Evolutionary conservation across 1,284 basidiomycete genomes (phyloP), one percentile per base, ranked within the genome.

Genomic region (Vanrija sp.): DNA sequence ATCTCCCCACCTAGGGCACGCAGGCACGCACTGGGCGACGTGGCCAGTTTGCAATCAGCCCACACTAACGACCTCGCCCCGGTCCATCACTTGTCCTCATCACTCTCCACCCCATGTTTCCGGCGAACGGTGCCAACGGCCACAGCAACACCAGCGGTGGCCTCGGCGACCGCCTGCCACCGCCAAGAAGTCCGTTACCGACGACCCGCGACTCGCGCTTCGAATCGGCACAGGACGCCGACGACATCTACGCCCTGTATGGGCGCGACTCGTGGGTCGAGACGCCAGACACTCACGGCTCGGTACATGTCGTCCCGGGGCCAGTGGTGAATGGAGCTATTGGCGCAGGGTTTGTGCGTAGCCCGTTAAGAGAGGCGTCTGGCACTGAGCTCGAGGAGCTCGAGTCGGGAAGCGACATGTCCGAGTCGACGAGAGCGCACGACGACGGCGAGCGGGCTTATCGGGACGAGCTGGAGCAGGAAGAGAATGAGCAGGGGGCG

Each of bases 241-340:
- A 57, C 31, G 64, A 58, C 43, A 68, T 68, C 27, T 68, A 62
- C 53, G 60, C 61, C 20, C 57, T 66, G 18, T 68, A 68, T 52
- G 64, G 57, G 4, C 50, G 54, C 23, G 60, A 56, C 27, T 56
- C 53, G n/a, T 58, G 54, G 56, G 47, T 15, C 15, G 31, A 31
- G 62, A 51, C 8, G 62, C 61, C 46, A 64, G 63, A 14, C 61
- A 56, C 41, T 55, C 59, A 20, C 51, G 63, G 9, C 61, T 65
- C 45, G 63, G 65, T 19, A 46, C 46, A 24, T 9, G 47, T 39
- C 47, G 36, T 25, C 22, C 24, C 20, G 10, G 19, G n/a, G 14
- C 22, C 41, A 49, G 19, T n/a, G 38, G 19, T 43, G 12, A 31
- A 49, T 23, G 37, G 48, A 46, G 23, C 19, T 43, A 27, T 41